phyloP scores from a whole-genome alignment of 352 stramenopile genomes.

The Pythium rishiriense region DNA sequence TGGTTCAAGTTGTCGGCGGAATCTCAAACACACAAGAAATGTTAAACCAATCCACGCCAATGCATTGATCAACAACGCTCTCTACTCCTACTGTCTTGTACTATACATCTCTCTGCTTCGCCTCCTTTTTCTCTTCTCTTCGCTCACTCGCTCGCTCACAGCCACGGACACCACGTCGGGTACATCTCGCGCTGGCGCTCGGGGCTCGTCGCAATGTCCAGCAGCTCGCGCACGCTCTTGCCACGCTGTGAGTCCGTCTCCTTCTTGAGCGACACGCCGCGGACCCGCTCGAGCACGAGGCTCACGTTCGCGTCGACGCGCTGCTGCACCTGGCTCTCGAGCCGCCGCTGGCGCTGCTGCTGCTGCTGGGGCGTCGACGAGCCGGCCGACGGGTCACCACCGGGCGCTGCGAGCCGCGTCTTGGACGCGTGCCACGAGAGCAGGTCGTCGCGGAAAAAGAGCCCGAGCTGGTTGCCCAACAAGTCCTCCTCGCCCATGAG shows the following conservation, averaged over 20 bases:
- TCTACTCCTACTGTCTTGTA: too few relatives aligned
- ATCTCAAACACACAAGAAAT: background rate
- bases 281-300: conserved; percentile 78
- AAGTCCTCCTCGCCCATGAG: conserved; percentile 84
- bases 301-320: conserved; percentile 86
- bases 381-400: conserved; percentile 27
- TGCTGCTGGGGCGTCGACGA: conserved; percentile 17
- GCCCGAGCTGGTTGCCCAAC: conserved; percentile 80
- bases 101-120: background rate
- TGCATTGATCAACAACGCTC: background rate
- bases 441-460: conserved; percentile 89
- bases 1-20: background rate
- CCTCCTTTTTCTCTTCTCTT: conserved; percentile 3
- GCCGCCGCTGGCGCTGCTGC: conserved; percentile 47
- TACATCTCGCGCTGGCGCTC: conserved; percentile 87
- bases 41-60: background rate
- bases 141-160: conserved; percentile 39
- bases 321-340: conserved; percentile 81
- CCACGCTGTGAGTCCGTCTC: conserved; percentile 60
- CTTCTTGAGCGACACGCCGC: conserved; percentile 78
- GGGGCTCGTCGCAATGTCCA: conserved; percentile 80
- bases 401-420: conserved; percentile 47
- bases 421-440: conserved; percentile 89
- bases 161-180: conserved; percentile 85
- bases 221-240: conserved; percentile 76